These are phyloP conservation scores for Clarireedia hainanense DNA, from an alignment of 2,329 filamentous ascomycete genomes.

Conservation along the genomic window DNA sequence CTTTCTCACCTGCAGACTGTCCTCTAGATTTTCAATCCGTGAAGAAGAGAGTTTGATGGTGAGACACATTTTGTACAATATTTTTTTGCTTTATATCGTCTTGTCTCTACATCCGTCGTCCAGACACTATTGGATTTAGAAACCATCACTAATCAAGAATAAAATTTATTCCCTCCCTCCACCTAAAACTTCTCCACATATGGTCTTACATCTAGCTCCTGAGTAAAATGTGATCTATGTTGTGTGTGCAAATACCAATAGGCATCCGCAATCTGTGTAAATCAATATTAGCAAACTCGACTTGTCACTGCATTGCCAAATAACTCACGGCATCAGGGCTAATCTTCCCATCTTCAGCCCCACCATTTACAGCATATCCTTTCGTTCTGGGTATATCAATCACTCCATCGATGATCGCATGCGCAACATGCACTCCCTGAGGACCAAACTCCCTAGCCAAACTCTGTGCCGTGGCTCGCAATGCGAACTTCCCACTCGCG, in stretches of 20 bases:
- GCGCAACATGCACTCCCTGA: slow-evolving; percentile 73
- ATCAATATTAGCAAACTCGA: not conserved
- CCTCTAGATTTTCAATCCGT: slow-evolving; percentile 49
- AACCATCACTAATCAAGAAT: not conserved
- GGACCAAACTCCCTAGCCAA: slow-evolving; percentile 80
- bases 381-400: slow-evolving; percentile 74
- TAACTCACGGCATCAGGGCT: slow-evolving; percentile 62
- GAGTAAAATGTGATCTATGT: slow-evolving; percentile 69
- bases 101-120: too few relatives aligned
- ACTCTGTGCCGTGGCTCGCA: slow-evolving; percentile 65
- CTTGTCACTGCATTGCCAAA: not conserved
- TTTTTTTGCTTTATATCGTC: not conserved
- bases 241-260: slow-evolving; percentile 77
- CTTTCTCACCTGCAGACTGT: slow-evolving; percentile 77
- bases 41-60: slow-evolving; percentile 77
- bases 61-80: slow-evolving; percentile 50
- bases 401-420: slow-evolving; percentile 75
- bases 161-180: not conserved
- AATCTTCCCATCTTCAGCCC: slow-evolving; percentile 54
- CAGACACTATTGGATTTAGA: too few relatives aligned
- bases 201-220: slow-evolving; percentile 73
- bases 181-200: slow-evolving; percentile 65
- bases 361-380: slow-evolving; percentile 37
- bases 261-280: slow-evolving; percentile 70
- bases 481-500: slow-evolving; percentile 72